Conservation (phyloP, 768 basidiomycete genomes). For the Podaxis sp. region DNA sequence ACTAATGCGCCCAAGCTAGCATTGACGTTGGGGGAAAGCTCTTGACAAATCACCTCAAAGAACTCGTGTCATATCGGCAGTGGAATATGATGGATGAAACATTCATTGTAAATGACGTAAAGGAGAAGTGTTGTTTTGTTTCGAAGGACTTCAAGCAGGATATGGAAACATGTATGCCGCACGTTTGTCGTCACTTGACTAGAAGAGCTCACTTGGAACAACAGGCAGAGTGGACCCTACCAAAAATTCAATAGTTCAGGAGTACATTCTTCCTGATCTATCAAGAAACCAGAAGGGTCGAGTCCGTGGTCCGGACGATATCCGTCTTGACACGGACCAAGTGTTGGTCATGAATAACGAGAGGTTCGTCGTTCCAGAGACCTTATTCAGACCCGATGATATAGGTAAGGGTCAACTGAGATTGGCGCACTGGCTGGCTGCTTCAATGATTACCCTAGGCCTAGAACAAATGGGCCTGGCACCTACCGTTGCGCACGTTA, state of each 20-base stretch:
- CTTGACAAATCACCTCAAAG: constrained; percentile 92
- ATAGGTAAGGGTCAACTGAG: constrained; percentile 59
- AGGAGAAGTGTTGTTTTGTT: constrained; percentile 89
- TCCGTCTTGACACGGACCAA: constrained; percentile 56
- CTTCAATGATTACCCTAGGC: constrained; percentile 38
- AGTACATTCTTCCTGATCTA: constrained; percentile 91
- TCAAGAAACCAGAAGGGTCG: constrained; percentile 62
- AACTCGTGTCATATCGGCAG: constrained; percentile 90
- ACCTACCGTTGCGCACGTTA: constrained; percentile 71
- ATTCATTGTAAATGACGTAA: constrained; percentile 89
- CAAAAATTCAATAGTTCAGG: constrained; percentile 71
- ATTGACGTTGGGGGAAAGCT: constrained; percentile 96
- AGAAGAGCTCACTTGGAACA: constrained; percentile 18
- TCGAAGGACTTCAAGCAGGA: constrained; percentile 70
- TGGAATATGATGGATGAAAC: constrained; percentile 99
- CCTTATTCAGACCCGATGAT: constrained; percentile 87
- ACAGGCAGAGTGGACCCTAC: constrained; percentile 50
- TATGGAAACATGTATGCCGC: constrained; percentile 63
- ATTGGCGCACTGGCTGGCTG: constrained; percentile 1
- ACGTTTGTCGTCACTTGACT: constrained; percentile 4
- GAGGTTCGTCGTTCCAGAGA: constrained; percentile 89
- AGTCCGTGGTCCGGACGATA: constrained; percentile 53
- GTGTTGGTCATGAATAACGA: constrained; percentile 89
- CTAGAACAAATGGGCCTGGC: constrained; percentile 81
- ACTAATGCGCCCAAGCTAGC: constrained; percentile 39